phyloP scores from a whole-genome alignment of 345 rosid genomes.

The Eucalyptus regnans region DNA sequence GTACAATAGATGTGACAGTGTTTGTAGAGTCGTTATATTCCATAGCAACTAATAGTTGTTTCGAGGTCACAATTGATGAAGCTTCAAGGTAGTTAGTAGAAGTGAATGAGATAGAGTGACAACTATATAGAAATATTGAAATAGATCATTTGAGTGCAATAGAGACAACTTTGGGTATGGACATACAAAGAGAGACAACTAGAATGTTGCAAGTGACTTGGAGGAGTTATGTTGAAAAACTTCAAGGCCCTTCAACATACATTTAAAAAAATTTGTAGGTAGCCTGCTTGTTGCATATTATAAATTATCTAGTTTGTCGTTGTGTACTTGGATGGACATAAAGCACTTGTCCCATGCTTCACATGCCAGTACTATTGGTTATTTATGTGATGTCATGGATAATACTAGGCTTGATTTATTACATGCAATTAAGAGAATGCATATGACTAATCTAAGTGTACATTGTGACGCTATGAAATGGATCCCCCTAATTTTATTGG shows the following conservation, averaged over 20 bases:
- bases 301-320: no score
- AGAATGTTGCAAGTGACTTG: neutral
- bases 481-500: neutral
- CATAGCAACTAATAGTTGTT: no score
- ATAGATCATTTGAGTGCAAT: neutral
- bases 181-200: neutral
- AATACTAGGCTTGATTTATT: neutral
- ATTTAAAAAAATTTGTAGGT: neutral
- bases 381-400: neutral
- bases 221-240: neutral
- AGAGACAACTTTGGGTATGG: neutral
- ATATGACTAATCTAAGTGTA: no score
- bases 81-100: no score
- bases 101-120: no score
- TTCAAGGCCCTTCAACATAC: neutral
- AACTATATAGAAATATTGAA: no score
- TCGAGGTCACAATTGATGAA: no score
- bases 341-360: neutral
- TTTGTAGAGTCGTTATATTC: no score
- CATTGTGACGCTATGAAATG: neutral
- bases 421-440: neutral
- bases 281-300: neutral
- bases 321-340: neutral
- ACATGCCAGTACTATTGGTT: neutral
- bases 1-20: no score